phyloP scores from a whole-genome alignment of 2,329 filamentous ascomycete species.

The Fonsecaea erecta region DNA sequence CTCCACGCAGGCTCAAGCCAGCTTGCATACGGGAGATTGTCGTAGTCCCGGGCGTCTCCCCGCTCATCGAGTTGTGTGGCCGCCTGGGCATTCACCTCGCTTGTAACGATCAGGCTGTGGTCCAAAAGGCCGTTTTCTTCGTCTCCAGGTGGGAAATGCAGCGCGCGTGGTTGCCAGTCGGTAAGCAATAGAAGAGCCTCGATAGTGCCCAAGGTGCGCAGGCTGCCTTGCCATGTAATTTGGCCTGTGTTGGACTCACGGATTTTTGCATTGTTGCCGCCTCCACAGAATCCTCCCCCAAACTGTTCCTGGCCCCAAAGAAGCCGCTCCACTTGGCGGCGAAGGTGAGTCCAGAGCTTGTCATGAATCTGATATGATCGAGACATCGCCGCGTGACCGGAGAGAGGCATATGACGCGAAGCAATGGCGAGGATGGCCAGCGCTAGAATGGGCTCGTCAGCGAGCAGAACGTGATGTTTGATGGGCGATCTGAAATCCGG shows the following conservation, averaged over 20 bases:
- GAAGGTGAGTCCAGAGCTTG: conserved; percentile 90
- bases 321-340: conserved; percentile 92
- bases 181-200: conserved; percentile 93
- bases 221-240: conserved; percentile 67
- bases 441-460: conserved; percentile 88
- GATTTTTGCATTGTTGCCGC: conserved; percentile 63
- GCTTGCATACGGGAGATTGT: conserved; percentile 73
- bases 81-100: conserved; percentile 50
- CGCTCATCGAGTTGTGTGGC: conserved; percentile 42
- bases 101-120: conserved; percentile 70
- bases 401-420: conserved; percentile 80
- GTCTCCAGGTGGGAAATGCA: conserved; percentile 83
- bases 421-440: conserved; percentile 90
- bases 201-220: conserved; percentile 89
- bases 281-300: conserved; percentile 81
- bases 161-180: conserved; percentile 92
- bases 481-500: conserved; percentile 85
- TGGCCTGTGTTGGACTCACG: conserved; percentile 68
- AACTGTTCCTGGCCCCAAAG: conserved; percentile 97
- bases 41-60: conserved; percentile 47
- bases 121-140: conserved; percentile 67
- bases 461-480: conserved; percentile 77
- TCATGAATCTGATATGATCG: conserved; percentile 92
- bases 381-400: conserved; percentile 78
- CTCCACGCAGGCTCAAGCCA: conserved; percentile 97